Base-by-base conservation (phyloP, 192 early-diverging fungal genomes). In the Coemansia sp. region DNA sequence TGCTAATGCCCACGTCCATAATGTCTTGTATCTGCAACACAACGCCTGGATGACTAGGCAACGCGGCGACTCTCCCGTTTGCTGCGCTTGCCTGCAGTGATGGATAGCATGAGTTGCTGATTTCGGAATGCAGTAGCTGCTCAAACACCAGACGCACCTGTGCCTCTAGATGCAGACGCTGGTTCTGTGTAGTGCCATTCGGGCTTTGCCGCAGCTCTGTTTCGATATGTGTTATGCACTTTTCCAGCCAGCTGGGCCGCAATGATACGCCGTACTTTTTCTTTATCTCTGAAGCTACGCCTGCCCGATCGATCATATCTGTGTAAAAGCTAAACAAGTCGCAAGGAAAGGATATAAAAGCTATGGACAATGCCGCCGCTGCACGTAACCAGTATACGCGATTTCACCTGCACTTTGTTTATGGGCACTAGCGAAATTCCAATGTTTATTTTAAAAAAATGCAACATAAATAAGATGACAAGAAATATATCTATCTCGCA, bases 11-110 rank as follows among this genome's bases (percentile, higher is more conserved):
- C 8, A 82, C 64, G 16, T 82, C 80, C 62, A 72, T 67, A 11
- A 82, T 68, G 20, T 77, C 72, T 38, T 82, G 80, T 14, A 82
- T 62, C 60, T 82, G 80, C 51, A 82, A 41, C 30, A 82, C 38
- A 12, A 53, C 67, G n/a, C 70, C 69, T 11, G 75, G 64, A 15
- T 60, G 39, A 14, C 36, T 64, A 0, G 74, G 66, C 11, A 81
- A 33, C 62, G 20, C 12, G 18, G 20, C 26, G 24, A 64, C 71
- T 8, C 34, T 52, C 48, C 49, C 59, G 8, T 51, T 61, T 9
- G 15, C 38, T 9, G 51, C 21, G 30, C 67, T 62, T 23, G 14
- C 38, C 4, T 26, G 35, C 7, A 82, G 66, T 16, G 65, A 30
- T 10, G 80, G 68, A n/a, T 62, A 38, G 60, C 80, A 82, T 15